Evolutionary conservation across 331 rosid genomes (phyloP).

Genomic region (Malus hybrid): DNA sequence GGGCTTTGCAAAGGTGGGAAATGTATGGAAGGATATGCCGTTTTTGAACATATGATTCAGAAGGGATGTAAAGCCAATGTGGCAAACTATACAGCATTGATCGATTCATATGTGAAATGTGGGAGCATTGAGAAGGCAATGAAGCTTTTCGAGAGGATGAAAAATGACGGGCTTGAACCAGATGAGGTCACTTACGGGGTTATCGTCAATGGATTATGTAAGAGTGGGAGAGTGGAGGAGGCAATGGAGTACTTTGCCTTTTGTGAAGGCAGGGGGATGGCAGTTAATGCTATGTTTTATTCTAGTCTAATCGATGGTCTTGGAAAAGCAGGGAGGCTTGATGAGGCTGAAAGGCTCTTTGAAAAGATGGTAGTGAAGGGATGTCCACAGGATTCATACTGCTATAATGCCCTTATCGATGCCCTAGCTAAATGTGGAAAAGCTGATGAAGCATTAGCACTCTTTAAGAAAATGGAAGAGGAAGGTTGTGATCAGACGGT

Average conservation of each 20-base stretch:
- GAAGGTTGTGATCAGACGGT: conserved; percentile 81
- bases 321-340: conserved; percentile 76
- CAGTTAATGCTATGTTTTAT: conserved; percentile 60
- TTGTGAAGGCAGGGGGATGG: conserved; percentile 40
- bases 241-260: conserved; percentile 51
- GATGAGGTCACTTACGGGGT: conserved; percentile 87
- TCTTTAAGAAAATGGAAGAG: conserved; percentile 54
- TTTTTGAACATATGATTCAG: conserved; percentile 55
- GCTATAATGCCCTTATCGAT: conserved; percentile 69
- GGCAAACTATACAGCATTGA: conserved; percentile 65
- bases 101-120: conserved; percentile 57
- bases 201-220: conserved; percentile 71
- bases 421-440: conserved; percentile 61
- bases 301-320: conserved; percentile 81
- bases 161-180: conserved; percentile 50
- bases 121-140: conserved; percentile 59
- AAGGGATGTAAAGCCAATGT: conserved; percentile 53
- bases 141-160: conserved; percentile 70
- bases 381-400: conserved; percentile 57
- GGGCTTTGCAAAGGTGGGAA: conserved; percentile 67
- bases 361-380: conserved; percentile 65
- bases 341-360: conserved; percentile 69
- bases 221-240: conserved; percentile 72
- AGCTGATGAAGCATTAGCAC: conserved; percentile 50
- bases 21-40: conserved; percentile 50